Percentiles rank a stretch among this genome's conserved stretches.
Conservation (phyloP, 2,329 filamentous ascomycete genomes). For the Epichloe sibirici region DNA sequence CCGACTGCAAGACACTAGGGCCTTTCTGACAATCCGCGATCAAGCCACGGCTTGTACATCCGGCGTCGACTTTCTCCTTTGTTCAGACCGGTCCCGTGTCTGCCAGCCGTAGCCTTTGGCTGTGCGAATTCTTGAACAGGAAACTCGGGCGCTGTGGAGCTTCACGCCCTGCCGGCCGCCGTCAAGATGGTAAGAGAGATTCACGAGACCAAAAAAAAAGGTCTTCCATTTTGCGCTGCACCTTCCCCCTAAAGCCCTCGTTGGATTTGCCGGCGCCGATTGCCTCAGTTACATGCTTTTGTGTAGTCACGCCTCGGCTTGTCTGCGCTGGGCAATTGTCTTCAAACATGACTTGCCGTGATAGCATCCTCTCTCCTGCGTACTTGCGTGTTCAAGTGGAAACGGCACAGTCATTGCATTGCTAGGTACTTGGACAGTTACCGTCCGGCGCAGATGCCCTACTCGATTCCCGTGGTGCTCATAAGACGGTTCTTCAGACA, state of each 20-base stretch:
- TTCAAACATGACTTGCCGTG: neutral
- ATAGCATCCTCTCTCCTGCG: neutral
- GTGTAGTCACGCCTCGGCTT: neutral
- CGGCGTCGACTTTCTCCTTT: neutral
- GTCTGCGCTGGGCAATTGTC: neutral
- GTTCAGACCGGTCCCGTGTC: neutral
- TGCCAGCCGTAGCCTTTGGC: slow-evolving; percentile 1
- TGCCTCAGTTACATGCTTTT: neutral
- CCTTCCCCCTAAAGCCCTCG: neutral
- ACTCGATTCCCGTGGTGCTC: neutral
- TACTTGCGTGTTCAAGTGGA: neutral
- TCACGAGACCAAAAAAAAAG: neutral
- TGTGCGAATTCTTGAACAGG: slow-evolving; percentile 2
- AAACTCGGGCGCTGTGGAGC: slow-evolving; percentile 3
- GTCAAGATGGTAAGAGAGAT: slow-evolving; percentile 8
- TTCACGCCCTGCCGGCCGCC: slow-evolving; percentile 3
- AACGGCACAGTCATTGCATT: neutral
- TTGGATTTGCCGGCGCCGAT: neutral
- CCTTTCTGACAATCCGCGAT: neutral
- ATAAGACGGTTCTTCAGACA: neutral
- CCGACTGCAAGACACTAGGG: neutral
- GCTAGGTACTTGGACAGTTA: neutral
- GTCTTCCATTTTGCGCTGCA: neutral
- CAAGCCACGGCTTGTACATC: neutral
- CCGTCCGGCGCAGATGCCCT: neutral